Conservation (phyloP, 176 grass and related monocot species). For the Paspalum vaginatum region DNA sequence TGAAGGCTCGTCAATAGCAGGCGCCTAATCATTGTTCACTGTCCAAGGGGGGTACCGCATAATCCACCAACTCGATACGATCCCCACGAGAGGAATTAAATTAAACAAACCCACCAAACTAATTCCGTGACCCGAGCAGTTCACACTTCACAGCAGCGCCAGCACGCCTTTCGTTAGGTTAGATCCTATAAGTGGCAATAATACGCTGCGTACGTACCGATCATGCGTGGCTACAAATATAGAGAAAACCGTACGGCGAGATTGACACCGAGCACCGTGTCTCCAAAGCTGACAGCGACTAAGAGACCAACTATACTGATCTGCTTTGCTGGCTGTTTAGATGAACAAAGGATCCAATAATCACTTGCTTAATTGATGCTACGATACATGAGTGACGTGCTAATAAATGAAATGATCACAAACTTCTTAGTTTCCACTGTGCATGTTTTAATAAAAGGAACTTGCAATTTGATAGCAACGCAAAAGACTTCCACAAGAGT, state of each 20-base stretch:
- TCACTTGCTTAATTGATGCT: not conserved
- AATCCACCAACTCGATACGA: constrained; percentile 14
- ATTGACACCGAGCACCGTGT: not conserved
- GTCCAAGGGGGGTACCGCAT: not conserved
- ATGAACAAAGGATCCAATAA: not conserved
- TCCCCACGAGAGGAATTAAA: not conserved
- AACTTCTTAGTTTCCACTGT: not conserved
- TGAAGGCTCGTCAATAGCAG: not conserved
- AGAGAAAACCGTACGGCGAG: not conserved
- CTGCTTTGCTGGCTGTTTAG: not conserved
- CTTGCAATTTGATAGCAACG: not conserved
- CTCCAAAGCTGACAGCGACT: not conserved
- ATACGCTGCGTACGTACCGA: not conserved
- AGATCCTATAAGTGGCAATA: constrained; percentile 18
- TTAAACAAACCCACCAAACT: constrained; percentile 15
- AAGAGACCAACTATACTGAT: not conserved
- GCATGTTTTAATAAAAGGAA: not conserved
- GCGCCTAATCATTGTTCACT: constrained; percentile 23
- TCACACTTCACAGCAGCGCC: not conserved
- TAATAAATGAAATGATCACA: not conserved
- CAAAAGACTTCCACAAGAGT: not conserved
- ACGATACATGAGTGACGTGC: not conserved
- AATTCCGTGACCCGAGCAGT: constrained; percentile 31
- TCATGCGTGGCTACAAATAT: not conserved
- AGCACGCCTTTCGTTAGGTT: constrained; percentile 6